Conservation (phyloP, 805 yeast species). For the Wickerhamiella nectarea region DNA sequence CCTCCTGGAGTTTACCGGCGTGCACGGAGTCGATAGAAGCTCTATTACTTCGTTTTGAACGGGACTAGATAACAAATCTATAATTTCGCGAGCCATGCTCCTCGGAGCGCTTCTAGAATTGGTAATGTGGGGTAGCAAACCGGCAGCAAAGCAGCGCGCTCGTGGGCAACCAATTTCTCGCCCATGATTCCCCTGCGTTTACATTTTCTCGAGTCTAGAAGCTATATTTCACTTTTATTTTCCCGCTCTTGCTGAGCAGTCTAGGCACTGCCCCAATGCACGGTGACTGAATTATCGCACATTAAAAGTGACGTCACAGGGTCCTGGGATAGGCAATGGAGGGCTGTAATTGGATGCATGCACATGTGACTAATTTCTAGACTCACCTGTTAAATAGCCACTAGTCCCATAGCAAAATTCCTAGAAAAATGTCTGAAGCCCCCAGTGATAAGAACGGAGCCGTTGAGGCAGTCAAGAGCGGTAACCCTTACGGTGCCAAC, state of each 20-base stretch:
- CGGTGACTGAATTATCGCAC: slow-evolving; percentile 5
- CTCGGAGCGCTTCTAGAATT: background rate
- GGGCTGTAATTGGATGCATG: slow-evolving; percentile 3
- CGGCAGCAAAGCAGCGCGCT: no score
- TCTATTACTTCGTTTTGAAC: no score
- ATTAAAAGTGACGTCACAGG: slow-evolving; percentile 8
- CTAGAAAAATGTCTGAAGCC: slow-evolving; percentile 11
- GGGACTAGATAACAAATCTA: background rate
- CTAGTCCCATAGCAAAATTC: background rate
- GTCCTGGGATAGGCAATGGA: background rate
- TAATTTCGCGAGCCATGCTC: background rate
- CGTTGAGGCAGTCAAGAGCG: slow-evolving; percentile 12
- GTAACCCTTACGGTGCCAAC: slow-evolving; percentile 85
- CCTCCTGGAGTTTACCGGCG: no score
- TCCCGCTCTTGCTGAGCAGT: background rate
- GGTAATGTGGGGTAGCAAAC: background rate
- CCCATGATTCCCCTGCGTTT: no score
- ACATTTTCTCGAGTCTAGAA: background rate
- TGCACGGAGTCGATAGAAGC: no score
- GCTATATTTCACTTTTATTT: background rate
- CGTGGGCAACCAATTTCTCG: no score
- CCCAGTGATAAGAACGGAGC: slow-evolving; percentile 15
- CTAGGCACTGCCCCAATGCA: background rate
- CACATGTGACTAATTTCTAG: slow-evolving; percentile 9
- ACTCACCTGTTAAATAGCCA: slow-evolving; percentile 2